These are phyloP conservation scores for Chytridium lagenaria DNA, from an alignment of 371 early-diverging fungal genomes.

Conservation along the genomic window DNA sequence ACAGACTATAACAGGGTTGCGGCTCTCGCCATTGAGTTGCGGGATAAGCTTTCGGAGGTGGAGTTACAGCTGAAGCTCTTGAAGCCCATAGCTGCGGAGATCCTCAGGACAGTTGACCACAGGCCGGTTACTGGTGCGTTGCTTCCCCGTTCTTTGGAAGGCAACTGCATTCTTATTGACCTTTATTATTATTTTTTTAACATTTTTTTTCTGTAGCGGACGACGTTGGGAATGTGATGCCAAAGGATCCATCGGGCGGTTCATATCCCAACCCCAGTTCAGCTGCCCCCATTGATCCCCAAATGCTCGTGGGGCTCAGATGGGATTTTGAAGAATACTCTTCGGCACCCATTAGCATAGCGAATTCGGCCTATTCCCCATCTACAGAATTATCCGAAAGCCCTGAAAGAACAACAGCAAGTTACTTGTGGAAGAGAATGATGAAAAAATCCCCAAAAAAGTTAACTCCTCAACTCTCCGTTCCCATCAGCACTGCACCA, in stretches of 20 bases:
- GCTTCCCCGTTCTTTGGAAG: neutral
- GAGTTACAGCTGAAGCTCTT: conserved; percentile 9
- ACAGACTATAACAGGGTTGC: conserved; percentile 4
- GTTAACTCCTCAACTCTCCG: neutral
- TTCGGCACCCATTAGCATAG: neutral
- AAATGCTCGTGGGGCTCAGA: conserved; percentile 12
- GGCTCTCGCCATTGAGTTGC: conserved; percentile 5
- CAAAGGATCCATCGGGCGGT: no score
- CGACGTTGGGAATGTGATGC: no score
- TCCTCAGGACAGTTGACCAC: neutral
- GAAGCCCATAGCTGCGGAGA: conserved; percentile 8
- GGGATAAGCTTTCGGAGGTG: conserved; percentile 10
- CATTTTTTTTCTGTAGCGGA: no score
- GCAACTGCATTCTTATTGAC: neutral
- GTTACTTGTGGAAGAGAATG: conserved; percentile 5
- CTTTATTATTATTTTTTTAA: neutral
- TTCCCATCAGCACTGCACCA: neutral
- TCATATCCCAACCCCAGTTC: neutral
- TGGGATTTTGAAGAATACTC: conserved; percentile 9
- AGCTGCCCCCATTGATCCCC: neutral
- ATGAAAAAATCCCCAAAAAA: conserved; percentile 6
- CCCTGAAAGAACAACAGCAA: neutral
- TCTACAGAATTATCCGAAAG: neutral
- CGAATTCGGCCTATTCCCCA: neutral
- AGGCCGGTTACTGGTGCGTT: neutral